phyloP scores from a whole-genome alignment of 345 rosid species.

The Turritis glabra region DNA sequence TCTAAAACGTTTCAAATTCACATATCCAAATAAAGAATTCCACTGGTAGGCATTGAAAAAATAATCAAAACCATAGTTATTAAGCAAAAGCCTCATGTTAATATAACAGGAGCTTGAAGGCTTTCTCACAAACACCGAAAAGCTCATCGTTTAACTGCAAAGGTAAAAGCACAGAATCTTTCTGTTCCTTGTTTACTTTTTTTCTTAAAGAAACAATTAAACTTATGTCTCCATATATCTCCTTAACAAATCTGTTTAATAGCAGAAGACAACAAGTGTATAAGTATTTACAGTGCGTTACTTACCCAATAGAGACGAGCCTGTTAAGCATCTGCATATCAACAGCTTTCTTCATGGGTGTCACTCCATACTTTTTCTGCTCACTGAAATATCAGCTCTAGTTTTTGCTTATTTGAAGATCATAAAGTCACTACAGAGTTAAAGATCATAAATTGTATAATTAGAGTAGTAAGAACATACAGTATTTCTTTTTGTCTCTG shows the following conservation, averaged over 20 bases:
- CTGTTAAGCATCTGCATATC: conserved; percentile 65
- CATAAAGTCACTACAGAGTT: not conserved
- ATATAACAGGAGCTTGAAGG: not conserved
- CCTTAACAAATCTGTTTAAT: not conserved
- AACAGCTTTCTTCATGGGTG: conserved; percentile 79
- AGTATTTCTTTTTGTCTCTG: conserved; percentile 56
- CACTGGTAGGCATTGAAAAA: not conserved
- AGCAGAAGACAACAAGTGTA: not conserved
- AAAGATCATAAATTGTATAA: not conserved
- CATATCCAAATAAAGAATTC: not conserved
- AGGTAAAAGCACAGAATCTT: not conserved
- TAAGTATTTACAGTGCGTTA: not conserved
- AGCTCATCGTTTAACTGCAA: not conserved
- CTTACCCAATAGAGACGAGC: conserved; percentile 79
- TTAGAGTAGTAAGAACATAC: conserved; percentile 36
- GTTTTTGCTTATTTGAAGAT: not conserved
- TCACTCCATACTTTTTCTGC: conserved; percentile 80
- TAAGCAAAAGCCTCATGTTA: not conserved
- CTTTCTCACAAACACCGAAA: not conserved
- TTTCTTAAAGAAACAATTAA: not conserved
- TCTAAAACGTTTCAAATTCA: not conserved
- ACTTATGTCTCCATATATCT: too few relatives aligned
- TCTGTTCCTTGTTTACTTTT: not conserved
- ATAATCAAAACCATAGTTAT: not conserved
- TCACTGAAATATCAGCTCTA: conserved; percentile 53